These are phyloP conservation scores for Papilionanthe hybrid DNA, from an alignment of 116 monocot species.

Conservation along the genomic window DNA sequence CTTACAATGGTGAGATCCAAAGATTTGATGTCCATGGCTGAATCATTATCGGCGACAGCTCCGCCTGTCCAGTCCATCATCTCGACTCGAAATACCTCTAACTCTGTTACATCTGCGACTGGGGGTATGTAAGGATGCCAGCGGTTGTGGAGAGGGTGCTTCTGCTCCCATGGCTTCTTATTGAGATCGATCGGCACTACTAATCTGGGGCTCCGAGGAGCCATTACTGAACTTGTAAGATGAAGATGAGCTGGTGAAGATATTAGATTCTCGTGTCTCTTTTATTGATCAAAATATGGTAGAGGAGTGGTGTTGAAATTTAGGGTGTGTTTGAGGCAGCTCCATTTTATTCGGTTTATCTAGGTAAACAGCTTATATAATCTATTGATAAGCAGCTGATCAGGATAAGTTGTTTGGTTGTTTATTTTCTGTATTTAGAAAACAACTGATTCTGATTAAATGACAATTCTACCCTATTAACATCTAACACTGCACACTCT, in stretches of 20 bases:
- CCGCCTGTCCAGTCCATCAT: conserved; percentile 82
- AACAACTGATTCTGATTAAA: too few species aligned
- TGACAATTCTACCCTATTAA: too few species aligned
- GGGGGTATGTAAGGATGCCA: conserved; percentile 80
- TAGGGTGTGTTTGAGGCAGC: too few species aligned
- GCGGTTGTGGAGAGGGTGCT: conserved; percentile 60
- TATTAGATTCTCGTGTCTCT: too few species aligned
- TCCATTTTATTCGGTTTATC: too few species aligned
- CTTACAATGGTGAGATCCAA: conserved; percentile 61
- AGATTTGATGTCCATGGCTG: conserved; percentile 60
- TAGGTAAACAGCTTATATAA: too few species aligned
- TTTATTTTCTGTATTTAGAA: too few species aligned
- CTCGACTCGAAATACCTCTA: conserved; percentile 69
- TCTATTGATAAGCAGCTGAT: too few species aligned
- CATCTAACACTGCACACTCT: too few species aligned
- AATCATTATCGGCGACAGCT: conserved; percentile 42
- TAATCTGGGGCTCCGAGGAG: conserved; percentile 51
- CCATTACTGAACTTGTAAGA: conserved; percentile 27
- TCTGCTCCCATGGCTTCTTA: conserved; percentile 79
- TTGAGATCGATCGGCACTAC: conserved; percentile 65
- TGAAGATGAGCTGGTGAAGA: too few species aligned
- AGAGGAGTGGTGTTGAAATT: neutral
- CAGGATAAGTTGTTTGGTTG: too few species aligned
- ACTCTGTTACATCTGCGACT: conserved; percentile 46
- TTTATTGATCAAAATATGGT: too few species aligned